Evolutionary conservation across 2,329 filamentous ascomycete genomes (phyloP), one percentile per base, ranked within the genome.

Genomic region (Ploettnerulaceae sp.): DNA sequence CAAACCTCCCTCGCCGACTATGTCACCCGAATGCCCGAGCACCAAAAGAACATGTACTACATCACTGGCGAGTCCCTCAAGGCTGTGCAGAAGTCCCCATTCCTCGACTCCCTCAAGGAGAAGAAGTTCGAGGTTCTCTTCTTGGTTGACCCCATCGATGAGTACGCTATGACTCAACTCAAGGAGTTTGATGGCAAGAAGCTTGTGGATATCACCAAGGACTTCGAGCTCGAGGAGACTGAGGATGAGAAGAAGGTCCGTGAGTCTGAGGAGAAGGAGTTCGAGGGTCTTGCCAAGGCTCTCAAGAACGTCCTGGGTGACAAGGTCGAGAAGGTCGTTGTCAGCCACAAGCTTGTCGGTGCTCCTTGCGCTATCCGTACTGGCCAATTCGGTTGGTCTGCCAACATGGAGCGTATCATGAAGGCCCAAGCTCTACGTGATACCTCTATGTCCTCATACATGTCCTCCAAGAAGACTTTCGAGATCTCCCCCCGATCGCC

Each of bases 371-470:
- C 93, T 69, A 97, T 98, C 80, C 91, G 93, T 72, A 98, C 93
- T 61, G 93, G 93, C 67, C 93, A 97, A 76, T 98, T 98, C 72
- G 93, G 93, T 74, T 98, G 93, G 93, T 97, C 91, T 48, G 93
- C 93, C 69, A 98, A 98, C 83, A 98, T 98, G 93, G 93, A 98
- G 82, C 93, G 93, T 79, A 98, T 98, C 84, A 98, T 98, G 93
- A 98, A 98, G 86, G 93, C 93, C 21, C 93, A 98, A 80, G 93
- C 93, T 67, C 91, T 98, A 66, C 93, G 93, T 76, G 93, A 98
- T 77, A 98, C 93, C 61, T 96, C 90, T 66, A 98, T 98, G 93
- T 89, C 82, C 74, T 95, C 89, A 64, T 98, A 98, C 87, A 98
- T 98, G 93, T 94, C 89, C 59, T 97, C 91, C 70, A 98, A 98